Evolutionary conservation across 1,284 basidiomycete genomes (phyloP).

Genomic region (Ustilago curta): DNA sequence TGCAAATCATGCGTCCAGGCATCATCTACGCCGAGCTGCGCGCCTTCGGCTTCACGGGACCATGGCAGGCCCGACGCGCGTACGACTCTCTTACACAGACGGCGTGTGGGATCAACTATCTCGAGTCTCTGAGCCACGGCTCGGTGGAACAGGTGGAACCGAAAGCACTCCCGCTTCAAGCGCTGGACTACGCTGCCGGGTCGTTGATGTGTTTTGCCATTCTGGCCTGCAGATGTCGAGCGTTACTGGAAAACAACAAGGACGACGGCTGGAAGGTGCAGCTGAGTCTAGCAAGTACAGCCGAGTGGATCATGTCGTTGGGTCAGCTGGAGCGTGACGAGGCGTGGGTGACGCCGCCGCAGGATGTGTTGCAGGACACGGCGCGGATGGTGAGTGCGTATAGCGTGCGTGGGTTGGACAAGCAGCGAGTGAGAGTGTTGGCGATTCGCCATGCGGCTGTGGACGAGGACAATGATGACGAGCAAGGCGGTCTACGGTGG

Average conservation of each 20-base stretch:
- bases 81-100: conserved; percentile 80
- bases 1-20: conserved; percentile 71
- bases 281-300: conserved; percentile 29
- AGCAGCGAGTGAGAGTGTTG: conserved; percentile 12
- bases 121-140: conserved; percentile 73
- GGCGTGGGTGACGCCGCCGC: conserved; percentile 24
- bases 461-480: neutral
- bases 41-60: conserved; percentile 76
- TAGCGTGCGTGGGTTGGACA: conserved; percentile 8
- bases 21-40: conserved; percentile 75
- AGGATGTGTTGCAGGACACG: neutral
- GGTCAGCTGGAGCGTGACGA: conserved; percentile 23
- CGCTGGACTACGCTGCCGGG: conserved; percentile 76
- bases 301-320: conserved; percentile 33
- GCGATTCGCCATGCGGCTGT: conserved; percentile 26
- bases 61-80: conserved; percentile 75
- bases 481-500: conserved; percentile 10
- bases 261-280: conserved; percentile 33
- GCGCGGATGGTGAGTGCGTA: conserved; percentile 15
- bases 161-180: conserved; percentile 75
- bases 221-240: conserved; percentile 24
- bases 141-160: conserved; percentile 69
- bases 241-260: conserved; percentile 4
- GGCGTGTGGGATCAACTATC: conserved; percentile 76
- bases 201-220: conserved; percentile 73